Base-by-base conservation (phyloP, 768 basidiomycete species). In the Tricholoma furcatifolium region DNA sequence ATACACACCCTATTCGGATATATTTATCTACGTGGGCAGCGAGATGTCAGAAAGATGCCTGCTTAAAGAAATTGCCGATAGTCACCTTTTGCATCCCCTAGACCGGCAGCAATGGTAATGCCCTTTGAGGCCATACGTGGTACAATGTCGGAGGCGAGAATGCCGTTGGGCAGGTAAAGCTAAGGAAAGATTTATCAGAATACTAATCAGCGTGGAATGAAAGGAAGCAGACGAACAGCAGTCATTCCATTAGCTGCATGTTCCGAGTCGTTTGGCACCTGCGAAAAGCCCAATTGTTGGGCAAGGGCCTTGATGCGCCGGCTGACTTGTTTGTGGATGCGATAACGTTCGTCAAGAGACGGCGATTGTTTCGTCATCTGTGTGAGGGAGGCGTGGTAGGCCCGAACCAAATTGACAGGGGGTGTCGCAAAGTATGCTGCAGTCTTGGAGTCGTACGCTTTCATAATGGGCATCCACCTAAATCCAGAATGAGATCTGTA, bases 351-450 rank as follows among this genome's bases (percentile, higher is more conserved):
- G 42, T 84, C 75, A 36, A 96, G 78, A 1, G 86, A 81, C 4
- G 82, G 75, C 15, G 74, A 59, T 1, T 72, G 73, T 51, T 73
- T 75, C 3, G 80, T 85, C 66, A 96, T 88, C 56, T 79, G 77
- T 24, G 67, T 70, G 45, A 96, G 79, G 2, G 91, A 86, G n/a
- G 82, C 79, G 62, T 88, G 82, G 65, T 89, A 87, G 3, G 93
- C 91, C 62, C 86, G 85, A 61, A 96, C 82, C 61, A 97, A 79
- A 70, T 93, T 92, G 51, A 91, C 87, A 10, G 91, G 88, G 4
- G 91, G 89, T 1, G 92, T 94, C 10, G 90, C 93, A 67, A 95
- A 95, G 76, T 94, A 95, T 24, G 84, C 85, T 2, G 89, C 77
- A 14, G 72, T 74, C 54, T 88, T 88, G 42, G 70, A 70, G 68